Percentiles rank a stretch among this genome's conserved stretches.
phyloP scores from a whole-genome alignment of 2,329 filamentous ascomycete genomes.

The Fusarium avenaceum region DNA sequence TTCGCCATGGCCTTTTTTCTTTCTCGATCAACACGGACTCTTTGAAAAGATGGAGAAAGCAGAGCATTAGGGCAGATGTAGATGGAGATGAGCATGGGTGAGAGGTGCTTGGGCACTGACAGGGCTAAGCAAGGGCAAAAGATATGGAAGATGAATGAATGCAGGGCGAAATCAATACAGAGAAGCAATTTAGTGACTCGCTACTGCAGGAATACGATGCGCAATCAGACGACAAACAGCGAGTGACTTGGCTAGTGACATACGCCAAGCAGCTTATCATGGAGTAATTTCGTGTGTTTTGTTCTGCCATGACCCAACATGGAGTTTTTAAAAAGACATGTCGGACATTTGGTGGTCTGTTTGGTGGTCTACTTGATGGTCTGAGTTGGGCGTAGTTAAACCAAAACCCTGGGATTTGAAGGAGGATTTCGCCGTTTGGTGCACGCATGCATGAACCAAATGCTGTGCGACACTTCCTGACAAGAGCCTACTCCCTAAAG shows the following conservation, averaged over 20 bases:
- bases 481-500: slow-evolving; percentile 1
- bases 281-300: slow-evolving; percentile 34
- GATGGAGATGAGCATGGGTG: not conserved
- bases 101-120: slow-evolving; percentile 15
- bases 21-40: slow-evolving; percentile 18
- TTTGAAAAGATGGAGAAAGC: not conserved
- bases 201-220: slow-evolving; percentile 20
- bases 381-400: slow-evolving; percentile 5
- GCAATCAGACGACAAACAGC: not conserved
- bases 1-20: not conserved
- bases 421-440: not conserved
- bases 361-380: not conserved
- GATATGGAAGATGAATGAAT: not conserved
- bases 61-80: not conserved
- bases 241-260: slow-evolving; percentile 29
- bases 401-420: slow-evolving; percentile 36
- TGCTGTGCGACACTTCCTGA: slow-evolving; percentile 32
- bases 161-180: slow-evolving; percentile 23
- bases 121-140: slow-evolving; percentile 9
- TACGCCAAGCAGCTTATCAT: slow-evolving; percentile 32
- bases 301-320: not conserved
- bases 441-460: slow-evolving; percentile 23
- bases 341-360: not conserved
- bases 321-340: not conserved
- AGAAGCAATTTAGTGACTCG: slow-evolving; percentile 20